A percentile compares a stretch with the other conserved stretches of the same genome.
These are phyloP conservation scores for Polytrichum commune DNA, from an alignment of 225 moss, liverwort and hornwort genomes.

Conservation along the genomic window DNA sequence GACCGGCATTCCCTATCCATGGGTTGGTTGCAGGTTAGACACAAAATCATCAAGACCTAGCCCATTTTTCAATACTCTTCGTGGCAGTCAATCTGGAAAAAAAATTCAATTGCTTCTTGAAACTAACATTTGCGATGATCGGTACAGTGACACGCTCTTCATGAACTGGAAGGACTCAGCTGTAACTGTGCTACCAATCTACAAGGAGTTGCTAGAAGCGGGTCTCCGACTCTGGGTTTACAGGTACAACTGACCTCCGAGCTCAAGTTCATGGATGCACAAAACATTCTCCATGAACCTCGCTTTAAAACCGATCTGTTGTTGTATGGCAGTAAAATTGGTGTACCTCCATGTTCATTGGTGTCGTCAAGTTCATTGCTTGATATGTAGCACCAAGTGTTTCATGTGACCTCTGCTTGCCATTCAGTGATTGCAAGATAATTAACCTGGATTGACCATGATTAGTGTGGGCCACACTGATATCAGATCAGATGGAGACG, in stretches of 20 bases:
- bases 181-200: constrained; percentile 32
- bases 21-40: constrained; percentile 33
- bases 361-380: too few species aligned
- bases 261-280: too few species aligned
- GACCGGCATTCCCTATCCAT: constrained; percentile 49
- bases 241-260: constrained; percentile 18
- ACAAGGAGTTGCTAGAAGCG: constrained; percentile 42
- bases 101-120: background rate
- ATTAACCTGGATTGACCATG: too few species aligned
- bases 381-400: too few species aligned
- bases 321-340: too few species aligned
- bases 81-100: background rate
- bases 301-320: too few species aligned
- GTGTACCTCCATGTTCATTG: too few species aligned
- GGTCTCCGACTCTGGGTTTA: constrained; percentile 43
- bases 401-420: too few species aligned
- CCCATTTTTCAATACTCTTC: background rate
- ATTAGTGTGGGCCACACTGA: too few species aligned
- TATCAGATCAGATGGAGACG: too few species aligned
- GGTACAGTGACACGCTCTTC: constrained; percentile 16
- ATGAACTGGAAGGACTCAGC: constrained; percentile 31
- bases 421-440: too few species aligned
- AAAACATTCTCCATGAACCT: too few species aligned
- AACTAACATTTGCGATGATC: background rate
- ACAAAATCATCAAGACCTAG: background rate